Conservation (phyloP, 768 basidiomycete genomes). For the Tricholoma sp. region DNA sequence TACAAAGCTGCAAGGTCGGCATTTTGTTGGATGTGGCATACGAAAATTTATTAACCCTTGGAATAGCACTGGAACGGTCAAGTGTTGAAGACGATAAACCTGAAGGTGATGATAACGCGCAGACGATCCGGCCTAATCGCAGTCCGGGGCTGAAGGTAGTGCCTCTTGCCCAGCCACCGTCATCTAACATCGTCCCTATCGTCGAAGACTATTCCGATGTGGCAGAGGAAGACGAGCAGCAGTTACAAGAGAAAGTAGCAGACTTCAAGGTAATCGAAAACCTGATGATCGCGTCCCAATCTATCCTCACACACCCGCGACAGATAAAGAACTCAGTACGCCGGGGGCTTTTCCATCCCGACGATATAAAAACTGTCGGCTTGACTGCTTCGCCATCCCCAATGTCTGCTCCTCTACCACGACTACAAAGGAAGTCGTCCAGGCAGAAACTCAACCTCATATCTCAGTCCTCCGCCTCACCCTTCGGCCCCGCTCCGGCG, state of each 20-base stretch:
- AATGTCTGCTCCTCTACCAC: conserved; percentile 62
- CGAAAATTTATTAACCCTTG: not conserved
- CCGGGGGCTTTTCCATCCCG: conserved; percentile 82
- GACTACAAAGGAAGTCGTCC: conserved; percentile 46
- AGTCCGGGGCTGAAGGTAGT: conserved; percentile 57
- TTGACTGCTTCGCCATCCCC: conserved; percentile 54
- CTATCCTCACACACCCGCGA: not conserved
- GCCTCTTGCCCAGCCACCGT: conserved; percentile 55
- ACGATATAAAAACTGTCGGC: conserved; percentile 79
- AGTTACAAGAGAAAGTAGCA: conserved; percentile 72
- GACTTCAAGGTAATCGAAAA: conserved; percentile 64
- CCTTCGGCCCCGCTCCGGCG: conserved; percentile 25
- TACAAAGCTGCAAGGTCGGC: conserved; percentile 67
- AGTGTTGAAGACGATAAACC: conserved; percentile 50
- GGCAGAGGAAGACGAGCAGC: conserved; percentile 61
- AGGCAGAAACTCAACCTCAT: conserved; percentile 50
- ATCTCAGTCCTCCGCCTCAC: conserved; percentile 20
- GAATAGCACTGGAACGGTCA: conserved; percentile 58
- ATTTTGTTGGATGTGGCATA: not conserved
- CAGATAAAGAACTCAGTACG: conserved; percentile 67
- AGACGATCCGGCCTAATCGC: conserved; percentile 71
- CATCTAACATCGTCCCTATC: conserved; percentile 59
- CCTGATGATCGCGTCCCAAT: not conserved
- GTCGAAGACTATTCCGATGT: conserved; percentile 93
- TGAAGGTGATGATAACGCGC: conserved; percentile 67